A percentile compares a stretch with the other conserved stretches of the same genome.
phyloP scores from a whole-genome alignment of 1,284 basidiomycete genomes.

The Cryptococcus sp. region DNA sequence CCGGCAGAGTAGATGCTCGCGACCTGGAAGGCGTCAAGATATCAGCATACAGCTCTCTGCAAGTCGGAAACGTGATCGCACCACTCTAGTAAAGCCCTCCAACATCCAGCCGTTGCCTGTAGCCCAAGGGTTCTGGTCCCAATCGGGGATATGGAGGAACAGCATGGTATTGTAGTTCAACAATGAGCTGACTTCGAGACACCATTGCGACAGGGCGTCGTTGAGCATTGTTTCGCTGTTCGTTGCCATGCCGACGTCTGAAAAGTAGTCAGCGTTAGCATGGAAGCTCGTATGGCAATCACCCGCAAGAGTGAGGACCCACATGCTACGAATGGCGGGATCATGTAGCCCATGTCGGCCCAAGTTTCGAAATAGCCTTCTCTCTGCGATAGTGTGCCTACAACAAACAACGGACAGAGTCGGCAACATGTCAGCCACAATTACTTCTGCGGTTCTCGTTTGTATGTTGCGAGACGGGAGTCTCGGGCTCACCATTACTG shows the following conservation, averaged over 20 bases:
- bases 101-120: slow-evolving; percentile 54
- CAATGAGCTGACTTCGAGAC: slow-evolving; percentile 56
- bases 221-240: slow-evolving; percentile 56
- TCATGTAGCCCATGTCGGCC: slow-evolving; percentile 65
- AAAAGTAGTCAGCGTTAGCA: not conserved
- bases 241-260: slow-evolving; percentile 57
- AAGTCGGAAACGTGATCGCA: not conserved
- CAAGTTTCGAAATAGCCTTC: slow-evolving; percentile 49
- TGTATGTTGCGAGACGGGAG: not conserved
- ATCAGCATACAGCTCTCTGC: not conserved
- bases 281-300: not conserved
- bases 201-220: slow-evolving; percentile 59
- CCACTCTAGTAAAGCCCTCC: slow-evolving; percentile 25
- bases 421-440: not conserved
- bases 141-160: slow-evolving; percentile 59
- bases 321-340: slow-evolving; percentile 62
- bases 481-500: slow-evolving; percentile 15
- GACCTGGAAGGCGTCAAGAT: slow-evolving; percentile 8
- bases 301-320: not conserved
- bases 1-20: slow-evolving; percentile 23
- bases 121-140: slow-evolving; percentile 61
- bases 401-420: too few relatives aligned
- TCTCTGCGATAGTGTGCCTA: slow-evolving; percentile 32
- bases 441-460: not conserved
- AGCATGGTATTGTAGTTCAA: slow-evolving; percentile 44